phyloP scores from a whole-genome alignment of 1,284 basidiomycete genomes.

The Puccinia triticina region DNA sequence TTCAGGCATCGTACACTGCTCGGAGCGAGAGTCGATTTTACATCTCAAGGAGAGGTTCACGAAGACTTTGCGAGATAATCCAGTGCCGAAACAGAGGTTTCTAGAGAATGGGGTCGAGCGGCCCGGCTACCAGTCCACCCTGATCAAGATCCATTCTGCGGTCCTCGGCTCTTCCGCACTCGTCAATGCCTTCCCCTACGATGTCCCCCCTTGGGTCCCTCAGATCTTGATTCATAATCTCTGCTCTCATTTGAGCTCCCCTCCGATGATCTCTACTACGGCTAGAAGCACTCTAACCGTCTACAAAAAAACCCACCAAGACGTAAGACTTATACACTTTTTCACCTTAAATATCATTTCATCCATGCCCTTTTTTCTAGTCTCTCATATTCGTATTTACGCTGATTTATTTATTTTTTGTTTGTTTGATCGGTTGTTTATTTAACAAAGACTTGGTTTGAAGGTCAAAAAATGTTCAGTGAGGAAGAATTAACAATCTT shows the following conservation, averaged over 20 bases:
- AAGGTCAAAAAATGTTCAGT: slow-evolving; percentile 44
- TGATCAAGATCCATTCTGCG: slow-evolving; percentile 81
- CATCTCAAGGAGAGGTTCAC: slow-evolving; percentile 85
- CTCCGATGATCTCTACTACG: slow-evolving; percentile 45
- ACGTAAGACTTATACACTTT: slow-evolving; percentile 8
- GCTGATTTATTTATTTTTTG: neutral
- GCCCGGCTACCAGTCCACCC: slow-evolving; percentile 71
- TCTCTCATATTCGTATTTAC: no score
- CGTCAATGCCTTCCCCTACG: slow-evolving; percentile 80
- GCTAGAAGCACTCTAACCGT: slow-evolving; percentile 34
- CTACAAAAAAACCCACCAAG: slow-evolving; percentile 50
- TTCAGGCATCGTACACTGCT: slow-evolving; percentile 86
- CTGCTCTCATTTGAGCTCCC: slow-evolving; percentile 42
- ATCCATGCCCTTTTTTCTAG: neutral
- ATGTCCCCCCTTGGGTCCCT: slow-evolving; percentile 75
- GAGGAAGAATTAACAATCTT: slow-evolving; percentile 41
- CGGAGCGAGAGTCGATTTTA: slow-evolving; percentile 83
- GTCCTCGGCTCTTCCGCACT: slow-evolving; percentile 82
- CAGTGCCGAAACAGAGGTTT: slow-evolving; percentile 73
- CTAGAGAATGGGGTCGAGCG: slow-evolving; percentile 62
- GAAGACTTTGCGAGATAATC: slow-evolving; percentile 66
- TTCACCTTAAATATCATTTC: neutral
- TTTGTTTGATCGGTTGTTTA: neutral
- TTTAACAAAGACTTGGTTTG: slow-evolving; percentile 39
- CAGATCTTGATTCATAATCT: slow-evolving; percentile 43